These are phyloP conservation scores for Ceratobasidium sp. DNA, from an alignment of 1,284 basidiomycete genomes.

Conservation along the genomic window DNA sequence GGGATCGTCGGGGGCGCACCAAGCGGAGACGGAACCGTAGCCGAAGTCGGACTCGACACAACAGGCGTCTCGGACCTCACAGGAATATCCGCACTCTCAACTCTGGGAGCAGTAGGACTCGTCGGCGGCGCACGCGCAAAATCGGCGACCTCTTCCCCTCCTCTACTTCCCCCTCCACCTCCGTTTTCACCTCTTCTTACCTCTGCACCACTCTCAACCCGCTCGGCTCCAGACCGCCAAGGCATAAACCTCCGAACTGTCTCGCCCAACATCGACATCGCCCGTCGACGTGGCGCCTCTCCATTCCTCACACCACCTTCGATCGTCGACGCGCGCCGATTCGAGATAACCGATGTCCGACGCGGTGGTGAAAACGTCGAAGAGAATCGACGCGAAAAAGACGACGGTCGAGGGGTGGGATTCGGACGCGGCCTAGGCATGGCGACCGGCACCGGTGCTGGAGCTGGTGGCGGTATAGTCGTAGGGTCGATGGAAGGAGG, in stretches of 20 bases:
- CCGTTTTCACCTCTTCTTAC: too few species aligned
- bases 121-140: constrained; percentile 24
- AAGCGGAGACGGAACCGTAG: neutral
- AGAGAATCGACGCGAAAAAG: neutral
- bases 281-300: neutral
- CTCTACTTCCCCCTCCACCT: too few species aligned
- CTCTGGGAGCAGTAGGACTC: neutral
- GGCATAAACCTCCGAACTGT: constrained; percentile 22
- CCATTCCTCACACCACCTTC: neutral
- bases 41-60: neutral
- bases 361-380: neutral
- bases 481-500: neutral
- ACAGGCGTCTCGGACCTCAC: constrained; percentile 2
- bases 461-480: neutral
- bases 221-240: neutral
- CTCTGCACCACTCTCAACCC: neutral
- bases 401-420: neutral
- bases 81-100: neutral
- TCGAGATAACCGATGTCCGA: neutral
- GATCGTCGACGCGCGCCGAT: neutral
- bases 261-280: constrained; percentile 15
- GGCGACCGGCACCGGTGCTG: neutral
- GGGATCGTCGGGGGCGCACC: neutral
- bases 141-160: constrained; percentile 14
- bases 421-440: neutral